Percentiles rank a stretch among this genome's conserved stretches.
phyloP scores from a whole-genome alignment of 768 basidiomycete genomes.

The Naganishia antarctica region DNA sequence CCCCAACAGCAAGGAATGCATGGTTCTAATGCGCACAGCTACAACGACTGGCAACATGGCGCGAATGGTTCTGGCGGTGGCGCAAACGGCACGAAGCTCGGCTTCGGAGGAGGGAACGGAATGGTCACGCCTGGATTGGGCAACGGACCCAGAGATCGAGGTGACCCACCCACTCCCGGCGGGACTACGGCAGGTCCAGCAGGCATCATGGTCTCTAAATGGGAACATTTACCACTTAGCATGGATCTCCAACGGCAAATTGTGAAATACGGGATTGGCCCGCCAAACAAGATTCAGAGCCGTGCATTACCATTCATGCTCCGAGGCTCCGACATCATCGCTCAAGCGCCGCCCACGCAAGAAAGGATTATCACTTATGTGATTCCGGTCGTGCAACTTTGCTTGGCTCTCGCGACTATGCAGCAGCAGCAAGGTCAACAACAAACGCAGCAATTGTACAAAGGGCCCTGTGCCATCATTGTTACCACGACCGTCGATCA shows the following conservation, averaged over 20 bases:
- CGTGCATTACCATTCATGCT: slow-evolving; percentile 92
- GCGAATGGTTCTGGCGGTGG: background rate
- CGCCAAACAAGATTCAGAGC: slow-evolving; percentile 98
- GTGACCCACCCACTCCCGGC: slow-evolving; percentile 24
- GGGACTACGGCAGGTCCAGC: slow-evolving; percentile 26
- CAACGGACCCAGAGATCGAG: slow-evolving; percentile 11
- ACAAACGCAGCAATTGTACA: slow-evolving; percentile 54
- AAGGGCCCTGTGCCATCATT: slow-evolving; percentile 83
- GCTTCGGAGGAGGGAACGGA: background rate
- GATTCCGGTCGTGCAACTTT: slow-evolving; percentile 52
- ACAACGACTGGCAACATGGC: slow-evolving; percentile 10
- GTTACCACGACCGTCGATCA: slow-evolving; percentile 98
- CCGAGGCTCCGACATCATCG: slow-evolving; percentile 82
- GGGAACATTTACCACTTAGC: slow-evolving; percentile 84
- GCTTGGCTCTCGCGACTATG: slow-evolving; percentile 54
- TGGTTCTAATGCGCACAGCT: background rate
- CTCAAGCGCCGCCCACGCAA: slow-evolving; percentile 96
- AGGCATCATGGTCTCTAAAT: slow-evolving; percentile 82
- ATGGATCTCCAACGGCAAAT: slow-evolving; percentile 83
- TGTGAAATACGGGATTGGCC: slow-evolving; percentile 90
- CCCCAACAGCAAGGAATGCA: slow-evolving; percentile 18
- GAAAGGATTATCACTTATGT: slow-evolving; percentile 92
- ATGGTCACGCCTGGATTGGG: slow-evolving; percentile 21
- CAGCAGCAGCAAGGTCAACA: slow-evolving; percentile 18
- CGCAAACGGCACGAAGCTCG: slow-evolving; percentile 12